Base-by-base conservation (phyloP, 2,329 filamentous ascomycete genomes). In the Hypoxylon sp. region DNA sequence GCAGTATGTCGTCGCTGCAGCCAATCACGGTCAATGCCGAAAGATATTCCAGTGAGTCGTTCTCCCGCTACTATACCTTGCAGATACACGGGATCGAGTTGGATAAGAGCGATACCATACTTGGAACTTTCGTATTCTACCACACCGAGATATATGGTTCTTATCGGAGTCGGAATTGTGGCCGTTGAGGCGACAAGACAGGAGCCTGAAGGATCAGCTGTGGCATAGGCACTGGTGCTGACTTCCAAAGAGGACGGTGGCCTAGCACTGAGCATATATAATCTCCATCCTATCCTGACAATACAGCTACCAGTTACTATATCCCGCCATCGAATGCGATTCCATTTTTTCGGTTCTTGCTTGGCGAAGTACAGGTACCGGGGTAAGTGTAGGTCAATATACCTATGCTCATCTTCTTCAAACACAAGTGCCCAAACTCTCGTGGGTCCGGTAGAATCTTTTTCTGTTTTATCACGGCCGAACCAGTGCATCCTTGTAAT, bases 301-400 rank as follows among this genome's bases (percentile, higher is more conserved):
- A 50, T 50, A 9, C 46, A 26, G 24, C 46, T 29, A 31, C 46
- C 24, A n/a, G 46, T 50, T 3, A 50, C 46, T 24, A 31, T 6
- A 14, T 50, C 46, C 13, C 46, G 46, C 46, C 46, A 50, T 26
- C 46, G 46, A 24, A 50, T 10, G 2, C 46, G 46, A 3, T 31
- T 50, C 46, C 46, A 50, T 26, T 50, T 48, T 29, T 8, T 50
- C 3, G 46, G 46, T 29, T 50, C 22, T 50, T 9, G 22, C 46
- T 50, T 50, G 24, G n/a, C 44, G 22, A 47, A 26, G 44, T 47
- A 47, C 4, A 47, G 19, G 6, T 50, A 50, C 14, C 46, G 46
- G 14, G 24, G 46, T 9, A 42, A 10, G 22, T 50, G 24, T 8
- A 26, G 24, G 46, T 50, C 24, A 11, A 8, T 11, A 9, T 50